Evolutionary conservation across 805 yeast genomes (phyloP).

Genomic region (Candida alai): DNA sequence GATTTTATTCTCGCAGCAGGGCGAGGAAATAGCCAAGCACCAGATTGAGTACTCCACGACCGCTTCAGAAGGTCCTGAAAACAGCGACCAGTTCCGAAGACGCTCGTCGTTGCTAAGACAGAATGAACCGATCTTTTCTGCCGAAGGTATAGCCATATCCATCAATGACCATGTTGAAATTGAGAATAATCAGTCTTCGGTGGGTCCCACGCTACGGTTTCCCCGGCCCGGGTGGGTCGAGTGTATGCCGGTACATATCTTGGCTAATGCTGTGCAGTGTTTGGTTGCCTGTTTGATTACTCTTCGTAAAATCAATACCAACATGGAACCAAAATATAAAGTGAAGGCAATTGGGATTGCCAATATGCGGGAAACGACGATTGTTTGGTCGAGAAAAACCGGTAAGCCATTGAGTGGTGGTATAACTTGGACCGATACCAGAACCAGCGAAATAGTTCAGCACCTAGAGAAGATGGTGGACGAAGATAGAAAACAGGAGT

Average conservation of each 20-base stretch:
- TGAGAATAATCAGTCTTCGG: conserved; percentile 50
- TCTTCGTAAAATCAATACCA: conserved; percentile 52
- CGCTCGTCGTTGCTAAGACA: conserved; percentile 42
- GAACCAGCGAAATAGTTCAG: conserved; percentile 71
- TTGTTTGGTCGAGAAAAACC: conserved; percentile 80
- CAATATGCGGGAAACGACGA: conserved; percentile 93
- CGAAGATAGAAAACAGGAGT: conserved; percentile 50
- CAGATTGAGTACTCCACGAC: conserved; percentile 86
- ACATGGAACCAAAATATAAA: conserved; percentile 51
- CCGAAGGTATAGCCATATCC: conserved; percentile 70
- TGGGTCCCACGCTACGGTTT: conserved; percentile 68
- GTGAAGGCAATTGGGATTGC: conserved; percentile 83
- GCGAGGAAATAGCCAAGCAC: conserved; percentile 79
- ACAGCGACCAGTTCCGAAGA: conserved; percentile 41
- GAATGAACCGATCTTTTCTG: conserved; percentile 60
- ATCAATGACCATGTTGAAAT: conserved; percentile 56
- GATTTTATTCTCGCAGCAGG: conserved; percentile 69
- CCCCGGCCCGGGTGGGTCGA: conserved; percentile 93
- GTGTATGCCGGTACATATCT: conserved; percentile 80
- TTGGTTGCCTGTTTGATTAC: conserved; percentile 60
- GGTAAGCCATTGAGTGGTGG: conserved; percentile 84
- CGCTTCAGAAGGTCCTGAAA: conserved; percentile 51
- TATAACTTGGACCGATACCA: conserved; percentile 93
- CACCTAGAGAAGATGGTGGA: conserved; percentile 53
- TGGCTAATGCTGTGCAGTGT: conserved; percentile 79